Evolutionary conservation across 495 filamentous ascomycete genomes (phyloP), one percentile per base, ranked within the genome.

Genomic region (Aspergillus indologenus): DNA sequence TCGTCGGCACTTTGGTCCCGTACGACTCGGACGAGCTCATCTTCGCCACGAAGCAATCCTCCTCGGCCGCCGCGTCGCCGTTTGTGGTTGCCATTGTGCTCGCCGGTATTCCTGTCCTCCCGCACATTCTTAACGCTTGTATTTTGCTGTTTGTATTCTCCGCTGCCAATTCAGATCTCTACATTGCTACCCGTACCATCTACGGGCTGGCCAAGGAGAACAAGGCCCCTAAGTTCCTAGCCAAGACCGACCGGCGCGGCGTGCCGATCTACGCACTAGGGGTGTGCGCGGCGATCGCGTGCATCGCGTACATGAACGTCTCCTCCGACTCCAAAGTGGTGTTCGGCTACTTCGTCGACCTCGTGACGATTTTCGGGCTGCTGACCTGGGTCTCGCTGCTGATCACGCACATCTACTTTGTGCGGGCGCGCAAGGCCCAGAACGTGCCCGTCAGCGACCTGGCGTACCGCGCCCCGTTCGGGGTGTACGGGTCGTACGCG

Each of bases 301-400:
- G 87, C 2, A 79, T 95, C 7, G 90, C 88, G 8, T 93, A 85
- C 75, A 83, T 96, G 79, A 92, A 90, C 68, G 87, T 91, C 0
- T 79, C 81, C 54, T 83, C 79, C 61, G 83, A 84, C 63, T 85
- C 89, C 0, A 79, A 79, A 54, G 78, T 71, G 0, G 89, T 96
- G 3, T 96, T 96, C 70, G 79, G 75, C 21, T 94, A 93, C 79
- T 94, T 96, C 59, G 87, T 94, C 60, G 91, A 92, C 67, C 78
- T 96, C 29, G 86, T 87, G 31, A 90, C 87, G 34, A 88, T 92
- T 63, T 90, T 91, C 66, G 89, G 89, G 46, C 78, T 91, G 8
- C 67, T 96, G 22, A 91, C 88, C 59, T 92, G 90, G 90, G 86
- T 94, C 57, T 92, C 89, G 0, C 87, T 95, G 55, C 80, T 95